These are phyloP conservation scores for Nakazawaea laoshanensis DNA, from an alignment of 805 yeast species.

Conservation along the genomic window DNA sequence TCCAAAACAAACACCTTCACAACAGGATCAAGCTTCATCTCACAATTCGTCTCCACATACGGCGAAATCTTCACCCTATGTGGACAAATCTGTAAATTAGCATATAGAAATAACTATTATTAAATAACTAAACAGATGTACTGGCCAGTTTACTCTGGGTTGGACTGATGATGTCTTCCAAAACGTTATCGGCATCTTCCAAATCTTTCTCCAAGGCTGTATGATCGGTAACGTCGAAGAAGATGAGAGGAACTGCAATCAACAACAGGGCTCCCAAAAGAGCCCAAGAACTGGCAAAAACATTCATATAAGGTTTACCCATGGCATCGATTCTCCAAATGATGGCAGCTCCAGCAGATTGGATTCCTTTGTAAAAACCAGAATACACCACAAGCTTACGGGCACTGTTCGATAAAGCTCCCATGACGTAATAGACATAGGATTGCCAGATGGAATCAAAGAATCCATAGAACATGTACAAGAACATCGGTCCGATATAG, in stretches of 20 bases:
- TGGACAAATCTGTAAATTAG: too few relatives aligned
- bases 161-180: slow-evolving; percentile 12
- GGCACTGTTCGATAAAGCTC: slow-evolving; percentile 49
- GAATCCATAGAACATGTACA: slow-evolving; percentile 54
- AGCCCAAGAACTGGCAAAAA: slow-evolving; percentile 47
- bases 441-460: slow-evolving; percentile 56
- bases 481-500: slow-evolving; percentile 52
- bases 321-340: slow-evolving; percentile 49
- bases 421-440: slow-evolving; percentile 49
- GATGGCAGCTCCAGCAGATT: slow-evolving; percentile 56
- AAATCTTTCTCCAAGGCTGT: slow-evolving; percentile 24
- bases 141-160: slow-evolving; percentile 3
- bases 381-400: slow-evolving; percentile 48
- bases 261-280: slow-evolving; percentile 38
- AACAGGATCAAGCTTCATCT: slow-evolving; percentile 4
- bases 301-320: slow-evolving; percentile 24
- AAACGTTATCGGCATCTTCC: slow-evolving; percentile 12
- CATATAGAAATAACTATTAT: too few relatives aligned
- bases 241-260: slow-evolving; percentile 38
- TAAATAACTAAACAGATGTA: neutral
- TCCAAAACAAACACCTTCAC: slow-evolving; percentile 1
- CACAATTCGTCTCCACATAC: slow-evolving; percentile 11
- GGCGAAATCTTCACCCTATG: too few relatives aligned
- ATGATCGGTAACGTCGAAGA: slow-evolving; percentile 33
- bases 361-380: slow-evolving; percentile 57